Evolutionary conservation across 1,284 basidiomycete genomes (phyloP).

Genomic region (Veloboletus limbatus): DNA sequence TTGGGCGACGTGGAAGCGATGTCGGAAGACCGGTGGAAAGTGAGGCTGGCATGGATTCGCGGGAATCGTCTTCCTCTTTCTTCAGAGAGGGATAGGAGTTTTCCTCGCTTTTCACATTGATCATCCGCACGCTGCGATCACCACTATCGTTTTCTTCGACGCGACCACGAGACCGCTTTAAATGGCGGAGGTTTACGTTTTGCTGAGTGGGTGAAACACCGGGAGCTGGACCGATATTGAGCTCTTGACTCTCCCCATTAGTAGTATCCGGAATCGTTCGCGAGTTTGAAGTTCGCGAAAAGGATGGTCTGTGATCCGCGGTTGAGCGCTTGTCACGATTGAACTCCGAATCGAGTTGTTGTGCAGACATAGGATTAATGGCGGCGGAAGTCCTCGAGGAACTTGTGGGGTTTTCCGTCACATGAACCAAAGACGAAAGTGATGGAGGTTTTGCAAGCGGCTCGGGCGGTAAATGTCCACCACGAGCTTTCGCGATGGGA

Average conservation of each 20-base stretch:
- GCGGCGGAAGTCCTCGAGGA: slow-evolving; percentile 4
- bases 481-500: background rate
- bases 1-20: slow-evolving; percentile 14
- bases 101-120: slow-evolving; percentile 25
- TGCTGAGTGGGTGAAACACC: slow-evolving; percentile 29
- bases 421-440: background rate
- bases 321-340: slow-evolving; percentile 6
- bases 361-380: slow-evolving; percentile 4
- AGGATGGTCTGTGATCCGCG: slow-evolving; percentile 10
- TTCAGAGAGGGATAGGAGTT: slow-evolving; percentile 1
- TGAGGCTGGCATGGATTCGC: background rate
- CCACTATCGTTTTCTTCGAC: slow-evolving; percentile 28
- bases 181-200: slow-evolving; percentile 31
- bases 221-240: slow-evolving; percentile 21
- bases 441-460: background rate
- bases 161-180: slow-evolving; percentile 26
- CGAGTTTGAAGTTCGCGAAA: slow-evolving; percentile 25
- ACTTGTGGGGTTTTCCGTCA: background rate
- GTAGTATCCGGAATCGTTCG: slow-evolving; percentile 22
- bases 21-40: background rate
- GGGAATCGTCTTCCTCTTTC: slow-evolving; percentile 15
- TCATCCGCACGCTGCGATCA: slow-evolving; percentile 30
- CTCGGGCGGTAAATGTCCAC: slow-evolving; percentile 8
- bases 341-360: slow-evolving; percentile 14
- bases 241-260: slow-evolving; percentile 12